phyloP scores from a whole-genome alignment of 2,329 filamentous ascomycete genomes.

The Venturia asperata region DNA sequence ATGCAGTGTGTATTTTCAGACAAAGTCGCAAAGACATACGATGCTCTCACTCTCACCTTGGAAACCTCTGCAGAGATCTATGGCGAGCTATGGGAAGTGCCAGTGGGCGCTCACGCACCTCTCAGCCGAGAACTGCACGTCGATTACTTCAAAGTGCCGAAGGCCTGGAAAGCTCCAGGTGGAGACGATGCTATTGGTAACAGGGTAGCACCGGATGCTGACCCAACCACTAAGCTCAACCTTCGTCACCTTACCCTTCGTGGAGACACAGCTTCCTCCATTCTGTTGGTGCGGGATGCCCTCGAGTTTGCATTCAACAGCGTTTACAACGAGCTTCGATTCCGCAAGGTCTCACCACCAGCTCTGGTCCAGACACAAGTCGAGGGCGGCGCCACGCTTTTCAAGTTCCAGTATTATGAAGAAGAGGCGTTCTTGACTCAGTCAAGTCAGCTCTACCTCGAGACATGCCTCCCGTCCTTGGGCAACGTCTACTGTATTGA shows the following conservation, averaged over 20 bases:
- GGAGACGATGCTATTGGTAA: slow-evolving; percentile 91
- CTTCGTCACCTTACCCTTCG: slow-evolving; percentile 79
- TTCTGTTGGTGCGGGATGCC: slow-evolving; percentile 79
- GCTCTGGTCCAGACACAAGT: slow-evolving; percentile 93
- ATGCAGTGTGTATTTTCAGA: slow-evolving; percentile 80
- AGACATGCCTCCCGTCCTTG: slow-evolving; percentile 83
- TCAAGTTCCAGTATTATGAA: slow-evolving; percentile 82
- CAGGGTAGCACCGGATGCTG: slow-evolving; percentile 60
- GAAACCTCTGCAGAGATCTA: slow-evolving; percentile 81
- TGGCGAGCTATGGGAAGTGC: slow-evolving; percentile 78
- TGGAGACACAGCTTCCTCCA: slow-evolving; percentile 72
- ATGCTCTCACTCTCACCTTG: slow-evolving; percentile 74
- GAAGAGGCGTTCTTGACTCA: slow-evolving; percentile 91
- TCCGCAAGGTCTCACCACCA: slow-evolving; percentile 80
- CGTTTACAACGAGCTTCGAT: slow-evolving; percentile 66
- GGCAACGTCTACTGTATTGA: slow-evolving; percentile 97
- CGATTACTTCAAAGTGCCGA: slow-evolving; percentile 73
- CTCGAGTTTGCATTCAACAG: slow-evolving; percentile 75
- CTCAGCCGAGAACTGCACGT: slow-evolving; percentile 82
- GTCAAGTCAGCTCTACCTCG: slow-evolving; percentile 93
- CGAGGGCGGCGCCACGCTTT: slow-evolving; percentile 86
- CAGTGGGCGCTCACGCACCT: slow-evolving; percentile 68
- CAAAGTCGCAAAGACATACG: slow-evolving; percentile 82
- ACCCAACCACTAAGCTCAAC: slow-evolving; percentile 69
- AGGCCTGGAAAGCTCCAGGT: slow-evolving; percentile 65